phyloP scores from a whole-genome alignment of 2,329 filamentous ascomycete genomes.

The Penicillium fuscoglaucum region DNA sequence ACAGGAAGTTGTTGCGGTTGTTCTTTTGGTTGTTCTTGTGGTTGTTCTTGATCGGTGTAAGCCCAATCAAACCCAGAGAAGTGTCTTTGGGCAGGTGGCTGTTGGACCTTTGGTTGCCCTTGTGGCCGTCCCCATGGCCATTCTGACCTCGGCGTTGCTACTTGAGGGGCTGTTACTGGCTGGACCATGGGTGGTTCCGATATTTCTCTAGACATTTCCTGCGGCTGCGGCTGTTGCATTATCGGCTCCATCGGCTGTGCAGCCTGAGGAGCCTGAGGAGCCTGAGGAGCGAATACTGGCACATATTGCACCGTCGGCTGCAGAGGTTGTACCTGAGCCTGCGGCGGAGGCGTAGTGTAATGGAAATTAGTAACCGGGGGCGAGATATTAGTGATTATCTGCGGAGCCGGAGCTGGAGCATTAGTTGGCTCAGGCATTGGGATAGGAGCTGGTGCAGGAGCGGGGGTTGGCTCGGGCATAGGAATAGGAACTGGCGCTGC shows the following conservation, averaged over 20 bases:
- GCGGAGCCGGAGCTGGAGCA: neutral
- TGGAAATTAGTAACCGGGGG: constrained; percentile 14
- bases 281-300: constrained; percentile 61
- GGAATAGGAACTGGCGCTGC: neutral
- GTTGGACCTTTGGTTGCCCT: neutral
- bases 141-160: neutral
- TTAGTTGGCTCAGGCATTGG: neutral
- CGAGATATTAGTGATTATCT: constrained; percentile 17
- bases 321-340: neutral
- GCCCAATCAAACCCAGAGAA: constrained; percentile 4
- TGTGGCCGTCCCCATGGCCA: constrained; percentile 8
- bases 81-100: neutral
- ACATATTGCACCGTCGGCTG: constrained; percentile 46
- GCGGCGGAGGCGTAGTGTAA: constrained; percentile 38
- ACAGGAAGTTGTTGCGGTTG: neutral
- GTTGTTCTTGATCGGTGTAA: neutral
- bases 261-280: constrained; percentile 59
- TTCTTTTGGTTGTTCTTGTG: neutral
- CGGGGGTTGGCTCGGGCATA: neutral
- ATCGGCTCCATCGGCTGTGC: constrained; percentile 30
- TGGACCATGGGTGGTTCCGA: neutral
- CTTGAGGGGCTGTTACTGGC: neutral
- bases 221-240: neutral
- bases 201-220: neutral
- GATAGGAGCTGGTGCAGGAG: neutral